phyloP scores from a whole-genome alignment of 176 grass and related monocot species.

The Calamus simplicifolius region DNA sequence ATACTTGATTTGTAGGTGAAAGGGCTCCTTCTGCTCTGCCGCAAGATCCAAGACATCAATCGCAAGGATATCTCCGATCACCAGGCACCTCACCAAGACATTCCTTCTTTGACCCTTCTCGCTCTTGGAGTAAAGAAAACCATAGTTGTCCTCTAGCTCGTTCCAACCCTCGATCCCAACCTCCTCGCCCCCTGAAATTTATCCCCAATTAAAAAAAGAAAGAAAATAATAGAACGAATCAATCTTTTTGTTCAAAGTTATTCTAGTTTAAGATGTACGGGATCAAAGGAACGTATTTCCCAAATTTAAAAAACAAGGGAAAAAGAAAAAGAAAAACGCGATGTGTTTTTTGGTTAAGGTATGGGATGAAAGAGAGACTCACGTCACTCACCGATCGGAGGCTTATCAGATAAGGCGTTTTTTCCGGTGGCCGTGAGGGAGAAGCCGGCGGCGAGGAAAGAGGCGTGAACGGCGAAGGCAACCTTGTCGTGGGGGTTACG shows the following conservation, averaged over 20 bases:
- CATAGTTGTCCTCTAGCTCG: slow-evolving; percentile 50
- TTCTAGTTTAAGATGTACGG: too few relatives aligned
- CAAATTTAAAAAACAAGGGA: neutral
- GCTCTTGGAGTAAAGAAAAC: slow-evolving; percentile 62
- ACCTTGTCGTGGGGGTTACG: slow-evolving; percentile 63
- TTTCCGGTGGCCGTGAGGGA: slow-evolving; percentile 56
- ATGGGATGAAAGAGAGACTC: neutral
- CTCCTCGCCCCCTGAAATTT: slow-evolving; percentile 44
- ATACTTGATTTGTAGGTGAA: slow-evolving; percentile 71
- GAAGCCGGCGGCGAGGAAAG: slow-evolving; percentile 61
- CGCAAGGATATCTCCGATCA: slow-evolving; percentile 50
- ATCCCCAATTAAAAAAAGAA: neutral
- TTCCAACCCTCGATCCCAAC: slow-evolving; percentile 80
- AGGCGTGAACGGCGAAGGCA: slow-evolving; percentile 61
- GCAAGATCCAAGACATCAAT: slow-evolving; percentile 62
- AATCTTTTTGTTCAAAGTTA: too few relatives aligned
- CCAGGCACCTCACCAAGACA: slow-evolving; percentile 58
- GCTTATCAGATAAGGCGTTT: slow-evolving; percentile 32
- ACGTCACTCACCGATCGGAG: slow-evolving; percentile 35
- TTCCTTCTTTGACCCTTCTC: slow-evolving; percentile 51
- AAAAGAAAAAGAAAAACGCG: too few relatives aligned
- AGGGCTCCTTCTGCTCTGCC: slow-evolving; percentile 31
- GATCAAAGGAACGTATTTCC: too few relatives aligned
- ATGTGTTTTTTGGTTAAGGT: neutral
- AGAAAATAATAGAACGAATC: neutral